Conservation (phyloP, 2,329 filamentous ascomycete genomes). For the Stagonosporopsis vannaccii region DNA sequence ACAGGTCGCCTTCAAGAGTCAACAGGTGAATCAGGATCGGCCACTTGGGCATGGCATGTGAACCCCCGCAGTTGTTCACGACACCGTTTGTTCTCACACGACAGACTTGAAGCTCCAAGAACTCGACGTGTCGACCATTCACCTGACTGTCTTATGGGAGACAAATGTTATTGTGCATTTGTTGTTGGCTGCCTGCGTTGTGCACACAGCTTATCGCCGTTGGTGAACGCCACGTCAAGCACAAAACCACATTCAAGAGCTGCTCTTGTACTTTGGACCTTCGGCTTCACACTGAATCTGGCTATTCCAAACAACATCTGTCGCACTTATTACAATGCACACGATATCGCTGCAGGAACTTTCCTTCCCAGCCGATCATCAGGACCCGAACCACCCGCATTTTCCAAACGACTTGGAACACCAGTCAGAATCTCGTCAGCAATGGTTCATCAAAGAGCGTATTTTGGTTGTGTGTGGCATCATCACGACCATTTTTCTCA, state of each 20-base stretch:
- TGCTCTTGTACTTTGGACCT: no score
- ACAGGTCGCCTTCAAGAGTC: background rate
- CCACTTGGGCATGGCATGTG: no score
- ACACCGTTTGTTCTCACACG: background rate
- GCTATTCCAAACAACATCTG: background rate
- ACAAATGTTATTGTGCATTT: background rate
- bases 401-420: background rate
- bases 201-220: background rate
- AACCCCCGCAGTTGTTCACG: background rate
- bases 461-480: background rate
- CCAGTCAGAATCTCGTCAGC: background rate
- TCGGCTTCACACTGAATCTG: background rate
- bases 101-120: no score
- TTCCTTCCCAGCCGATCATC: background rate
- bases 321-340: background rate
- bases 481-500: background rate
- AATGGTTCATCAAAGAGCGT: background rate
- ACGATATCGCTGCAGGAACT: background rate
- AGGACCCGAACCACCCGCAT: constrained; percentile 2
- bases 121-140: no score
- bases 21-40: background rate
- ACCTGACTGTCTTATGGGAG: no score
- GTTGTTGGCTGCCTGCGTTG: background rate
- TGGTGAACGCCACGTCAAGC: background rate
- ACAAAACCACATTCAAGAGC: background rate